These are phyloP conservation scores for Neurospora africana DNA, from an alignment of 495 filamentous ascomycete genomes.

Conservation along the genomic window DNA sequence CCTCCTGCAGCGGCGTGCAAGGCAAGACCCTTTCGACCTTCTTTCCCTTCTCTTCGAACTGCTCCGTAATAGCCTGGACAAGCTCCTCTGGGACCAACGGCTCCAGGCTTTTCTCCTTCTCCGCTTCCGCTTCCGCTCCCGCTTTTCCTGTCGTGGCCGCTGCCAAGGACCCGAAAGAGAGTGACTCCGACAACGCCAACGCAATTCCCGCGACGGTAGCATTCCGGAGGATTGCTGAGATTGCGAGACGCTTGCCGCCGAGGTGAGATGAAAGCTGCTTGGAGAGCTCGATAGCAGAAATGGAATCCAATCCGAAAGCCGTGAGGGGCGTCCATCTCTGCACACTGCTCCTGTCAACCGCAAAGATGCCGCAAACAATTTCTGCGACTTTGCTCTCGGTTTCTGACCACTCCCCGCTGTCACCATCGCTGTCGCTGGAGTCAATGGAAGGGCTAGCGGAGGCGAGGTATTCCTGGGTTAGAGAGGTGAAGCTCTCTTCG, in stretches of 20 bases:
- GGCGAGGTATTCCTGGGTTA: conserved; percentile 10
- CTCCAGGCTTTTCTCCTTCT: background rate
- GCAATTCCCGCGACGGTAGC: conserved; percentile 48
- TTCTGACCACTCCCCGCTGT: conserved; percentile 38
- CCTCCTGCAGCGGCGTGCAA: conserved; percentile 74
- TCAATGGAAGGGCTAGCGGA: conserved; percentile 11
- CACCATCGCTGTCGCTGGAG: conserved; percentile 18
- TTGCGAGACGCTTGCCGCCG: conserved; percentile 32
- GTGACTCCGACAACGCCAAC: conserved; percentile 10
- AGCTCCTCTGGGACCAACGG: conserved; percentile 28
- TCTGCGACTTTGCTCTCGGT: conserved; percentile 41
- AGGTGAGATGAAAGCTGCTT: conserved; percentile 35
- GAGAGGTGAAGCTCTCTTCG: conserved; percentile 5
- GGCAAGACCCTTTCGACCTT: conserved; percentile 49
- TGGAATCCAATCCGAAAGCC: conserved; percentile 63
- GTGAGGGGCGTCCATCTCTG: conserved; percentile 35
- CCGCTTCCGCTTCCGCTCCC: background rate
- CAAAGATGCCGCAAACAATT: conserved; percentile 32
- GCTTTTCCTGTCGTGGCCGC: background rate
- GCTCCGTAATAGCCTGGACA: conserved; percentile 18
- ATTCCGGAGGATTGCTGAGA: conserved; percentile 55
- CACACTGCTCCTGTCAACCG: conserved; percentile 44
- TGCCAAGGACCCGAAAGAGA: background rate
- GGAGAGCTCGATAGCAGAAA: conserved; percentile 63
- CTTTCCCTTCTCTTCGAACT: conserved; percentile 23